Conservation (phyloP, 768 basidiomycete species). For the Antrodiella citrinella region DNA sequence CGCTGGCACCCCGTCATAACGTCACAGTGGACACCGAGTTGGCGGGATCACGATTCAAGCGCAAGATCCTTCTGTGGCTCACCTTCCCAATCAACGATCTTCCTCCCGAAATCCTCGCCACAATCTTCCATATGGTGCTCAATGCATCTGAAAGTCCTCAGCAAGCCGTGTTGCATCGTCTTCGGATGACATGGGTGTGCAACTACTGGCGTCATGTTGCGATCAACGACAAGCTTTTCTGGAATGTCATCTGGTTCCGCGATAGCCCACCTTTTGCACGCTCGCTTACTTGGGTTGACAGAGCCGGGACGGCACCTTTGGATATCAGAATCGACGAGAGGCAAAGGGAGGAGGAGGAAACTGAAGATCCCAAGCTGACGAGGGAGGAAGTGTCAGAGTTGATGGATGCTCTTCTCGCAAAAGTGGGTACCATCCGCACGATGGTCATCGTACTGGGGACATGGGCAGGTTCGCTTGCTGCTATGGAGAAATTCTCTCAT, state of each 20-base stretch:
- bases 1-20: slow-evolving; percentile 13
- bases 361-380: slow-evolving; percentile 24
- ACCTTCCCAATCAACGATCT: slow-evolving; percentile 54
- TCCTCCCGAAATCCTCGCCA: slow-evolving; percentile 56
- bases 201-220: slow-evolving; percentile 22
- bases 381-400: slow-evolving; percentile 36
- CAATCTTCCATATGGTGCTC: slow-evolving; percentile 56
- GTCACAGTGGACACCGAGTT: slow-evolving; percentile 9
- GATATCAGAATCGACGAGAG: slow-evolving; percentile 55
- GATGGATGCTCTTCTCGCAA: slow-evolving; percentile 32
- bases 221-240: slow-evolving; percentile 17
- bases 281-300: slow-evolving; percentile 48
- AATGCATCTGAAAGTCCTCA: slow-evolving; percentile 30
- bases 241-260: slow-evolving; percentile 56
- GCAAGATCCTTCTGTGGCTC: slow-evolving; percentile 26
- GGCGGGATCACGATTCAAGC: slow-evolving; percentile 11
- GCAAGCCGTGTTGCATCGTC: slow-evolving; percentile 23
- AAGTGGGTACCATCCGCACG: neutral
- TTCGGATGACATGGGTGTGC: slow-evolving; percentile 53
- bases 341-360: slow-evolving; percentile 3
- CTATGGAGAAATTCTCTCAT: slow-evolving; percentile 38
- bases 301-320: slow-evolving; percentile 45
- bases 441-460: slow-evolving; percentile 1
- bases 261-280: slow-evolving; percentile 41
- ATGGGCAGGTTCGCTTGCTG: slow-evolving; percentile 13